Evolutionary conservation across 805 yeast species (phyloP), one percentile per base, ranked within the genome.

Genomic region (Hyphopichia homilentoma): DNA sequence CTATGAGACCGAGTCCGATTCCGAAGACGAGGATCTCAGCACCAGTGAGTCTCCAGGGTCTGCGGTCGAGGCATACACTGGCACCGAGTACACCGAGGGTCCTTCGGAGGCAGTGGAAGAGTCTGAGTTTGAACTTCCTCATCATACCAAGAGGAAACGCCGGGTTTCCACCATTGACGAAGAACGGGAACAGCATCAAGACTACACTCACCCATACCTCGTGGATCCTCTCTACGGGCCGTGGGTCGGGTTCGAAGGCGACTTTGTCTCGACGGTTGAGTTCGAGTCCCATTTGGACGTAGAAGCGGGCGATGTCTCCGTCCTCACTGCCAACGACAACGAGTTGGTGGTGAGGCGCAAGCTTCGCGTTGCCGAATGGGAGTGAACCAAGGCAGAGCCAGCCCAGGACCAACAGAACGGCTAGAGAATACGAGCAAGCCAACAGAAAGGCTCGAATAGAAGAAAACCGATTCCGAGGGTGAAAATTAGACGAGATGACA

Each of bases 221-320:
- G 47, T 50, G 1, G 73, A 73, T 35, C 65, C 69, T 5, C 48
- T 74, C 35, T 64, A 74, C 41, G 81, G 81, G 0, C 77, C 80
- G 6, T 68, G 79, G 73, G 57, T 74, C 16, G 81, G 79, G 7
- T 75, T 75, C 42, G 70, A 66, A 21, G 79, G 79, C 0, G 75
- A 75, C 41, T 57, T 54, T 33, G 60, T 74, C 8, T 66, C 70
- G 28, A 57, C 60, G 48, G 54, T 71, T 13, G 59, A 63, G 19
- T 65, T 45, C 18, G 17, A 16, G 11, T 26, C 17, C 33, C 43
- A 50, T 14, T 29, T 31, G 12, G 37, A 32, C n/a, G 21, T 50
- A 18, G 61, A 50, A 34, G 39, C 33, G 9, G 60, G 56, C 2
- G 50, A 46, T 27, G 25, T 39, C 12, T 34, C 43, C 16, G 27